phyloP scores from a whole-genome alignment of 2,329 filamentous ascomycete genomes.

The Rhinocladiella mackenziei region DNA sequence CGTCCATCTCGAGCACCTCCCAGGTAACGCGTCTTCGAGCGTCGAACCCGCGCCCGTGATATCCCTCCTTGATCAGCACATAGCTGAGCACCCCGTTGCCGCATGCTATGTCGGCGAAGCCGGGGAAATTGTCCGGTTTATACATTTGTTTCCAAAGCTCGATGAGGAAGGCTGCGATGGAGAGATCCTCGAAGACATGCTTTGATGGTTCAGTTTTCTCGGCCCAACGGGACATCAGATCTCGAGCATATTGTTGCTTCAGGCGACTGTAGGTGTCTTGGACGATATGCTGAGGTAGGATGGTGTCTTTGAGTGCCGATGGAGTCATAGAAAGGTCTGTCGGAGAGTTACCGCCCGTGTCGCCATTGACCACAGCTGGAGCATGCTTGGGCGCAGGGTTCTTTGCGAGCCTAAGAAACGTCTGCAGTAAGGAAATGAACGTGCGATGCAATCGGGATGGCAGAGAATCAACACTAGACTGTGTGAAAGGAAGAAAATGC shows the following conservation, averaged over 20 bases:
- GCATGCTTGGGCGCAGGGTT: slow-evolving; percentile 1
- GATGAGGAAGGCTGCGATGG: slow-evolving; percentile 86
- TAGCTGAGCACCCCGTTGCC: slow-evolving; percentile 89
- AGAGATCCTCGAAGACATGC: slow-evolving; percentile 91
- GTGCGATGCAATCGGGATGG: slow-evolving; percentile 39
- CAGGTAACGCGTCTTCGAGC: slow-evolving; percentile 82
- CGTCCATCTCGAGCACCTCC: slow-evolving; percentile 58
- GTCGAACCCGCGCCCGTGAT: slow-evolving; percentile 84
- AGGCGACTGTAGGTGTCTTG: slow-evolving; percentile 79
- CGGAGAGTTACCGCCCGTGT: slow-evolving; percentile 39
- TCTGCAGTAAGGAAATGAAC: slow-evolving; percentile 37
- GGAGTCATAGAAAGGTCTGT: slow-evolving; percentile 66
- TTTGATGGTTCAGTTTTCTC: slow-evolving; percentile 84
- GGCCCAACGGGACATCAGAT: slow-evolving; percentile 70
- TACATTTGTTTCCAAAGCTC: slow-evolving; percentile 91
- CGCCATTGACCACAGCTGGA: neutral
- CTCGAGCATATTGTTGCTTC: slow-evolving; percentile 72
- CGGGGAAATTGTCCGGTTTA: slow-evolving; percentile 58
- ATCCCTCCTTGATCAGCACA: slow-evolving; percentile 76
- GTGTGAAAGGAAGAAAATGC: slow-evolving; percentile 50
- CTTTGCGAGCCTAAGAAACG: slow-evolving; percentile 37
- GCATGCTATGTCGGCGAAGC: slow-evolving; percentile 94
- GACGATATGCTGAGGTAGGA: slow-evolving; percentile 71
- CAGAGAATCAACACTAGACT: slow-evolving; percentile 34
- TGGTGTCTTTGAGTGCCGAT: slow-evolving; percentile 74